Evolutionary conservation across 305 asterid genomes (phyloP).

Genomic region (Withania somnifera): DNA sequence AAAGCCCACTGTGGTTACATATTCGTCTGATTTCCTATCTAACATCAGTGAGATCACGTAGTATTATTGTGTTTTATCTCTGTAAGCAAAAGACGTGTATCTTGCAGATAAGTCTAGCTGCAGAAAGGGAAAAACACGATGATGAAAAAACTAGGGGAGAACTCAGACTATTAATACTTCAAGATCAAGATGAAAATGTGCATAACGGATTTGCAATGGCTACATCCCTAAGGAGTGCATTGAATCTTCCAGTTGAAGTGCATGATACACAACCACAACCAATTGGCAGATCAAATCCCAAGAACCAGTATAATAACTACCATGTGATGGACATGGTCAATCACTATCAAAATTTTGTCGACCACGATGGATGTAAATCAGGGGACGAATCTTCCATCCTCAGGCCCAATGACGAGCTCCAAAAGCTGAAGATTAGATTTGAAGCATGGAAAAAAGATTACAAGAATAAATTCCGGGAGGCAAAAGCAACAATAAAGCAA

Average conservation of each 20-base stretch:
- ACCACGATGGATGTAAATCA: background rate
- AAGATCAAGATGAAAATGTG: slow-evolving; percentile 1
- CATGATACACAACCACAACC: slow-evolving; percentile 1
- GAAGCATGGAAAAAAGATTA: slow-evolving; percentile 59
- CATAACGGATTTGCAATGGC: background rate
- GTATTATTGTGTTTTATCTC: background rate
- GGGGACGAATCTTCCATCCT: slow-evolving; percentile 1
- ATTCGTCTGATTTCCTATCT: background rate
- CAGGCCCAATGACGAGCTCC: slow-evolving; percentile 30
- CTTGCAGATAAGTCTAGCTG: slow-evolving; percentile 43
- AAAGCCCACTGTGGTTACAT: background rate
- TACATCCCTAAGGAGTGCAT: background rate
- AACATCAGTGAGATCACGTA: background rate
- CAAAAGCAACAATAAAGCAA: slow-evolving; percentile 36
- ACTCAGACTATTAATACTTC: slow-evolving; percentile 13
- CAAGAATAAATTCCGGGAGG: slow-evolving; percentile 34
- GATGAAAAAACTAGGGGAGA: slow-evolving; percentile 8
- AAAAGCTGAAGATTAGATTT: slow-evolving; percentile 36
- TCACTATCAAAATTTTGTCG: slow-evolving; percentile 9
- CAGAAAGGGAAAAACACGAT: slow-evolving; percentile 17
- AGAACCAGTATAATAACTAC: background rate
- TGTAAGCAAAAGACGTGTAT: background rate
- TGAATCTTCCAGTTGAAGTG: background rate
- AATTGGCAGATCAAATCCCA: background rate
- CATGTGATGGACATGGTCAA: background rate